Evolutionary conservation across 208 protist genomes (phyloP), one percentile per base, ranked within the genome.

Genomic region (Perkinsela sp.): DNA sequence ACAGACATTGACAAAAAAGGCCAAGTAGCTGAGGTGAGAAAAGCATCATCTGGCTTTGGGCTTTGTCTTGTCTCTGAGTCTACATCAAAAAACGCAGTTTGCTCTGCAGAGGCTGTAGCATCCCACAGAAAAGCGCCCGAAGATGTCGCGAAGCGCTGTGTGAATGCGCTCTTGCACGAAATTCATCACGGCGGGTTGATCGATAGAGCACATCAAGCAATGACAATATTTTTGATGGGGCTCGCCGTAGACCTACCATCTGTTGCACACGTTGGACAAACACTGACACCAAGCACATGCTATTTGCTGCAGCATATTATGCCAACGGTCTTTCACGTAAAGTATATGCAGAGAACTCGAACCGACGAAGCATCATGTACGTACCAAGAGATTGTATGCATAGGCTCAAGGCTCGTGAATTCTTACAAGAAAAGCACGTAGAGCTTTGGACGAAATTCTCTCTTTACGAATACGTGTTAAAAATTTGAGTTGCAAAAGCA

Each of bases 61-160:
- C 78, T 94, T 31, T 68, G 89, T 31, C 77, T 94, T 31, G 88
- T 94, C 16, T 85, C 90, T n/a, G 87, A 94, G 72, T 91, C 85
- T 29, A 94, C 85, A 0, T 85, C 80, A 66, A 85, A 88, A 69
- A 69, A 81, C 30, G 85, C 78, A 69, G 76, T 89, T 48, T 78
- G 92, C 48, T 87, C 83, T 15, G 87, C 90, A 68, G 88, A 94
- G 76, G 69, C 81, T 13, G 77, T 79, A 31, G 83, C 85, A 22
- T 70, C 74, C 67, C 80, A 78, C 67, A 71, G 77, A 22, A 83
- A 91, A 74, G 57, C 76, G 16, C 85, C 90, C 0, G 88, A 94
- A 74, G 79, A 81, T 29, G 83, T 94, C 29, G 90, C 88, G 32
- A 71, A 76, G 71, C 79, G 79, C 2, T 79, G 83, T 1, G 90